Conservation (phyloP, 768 basidiomycete species). For the Russula compacta region DNA sequence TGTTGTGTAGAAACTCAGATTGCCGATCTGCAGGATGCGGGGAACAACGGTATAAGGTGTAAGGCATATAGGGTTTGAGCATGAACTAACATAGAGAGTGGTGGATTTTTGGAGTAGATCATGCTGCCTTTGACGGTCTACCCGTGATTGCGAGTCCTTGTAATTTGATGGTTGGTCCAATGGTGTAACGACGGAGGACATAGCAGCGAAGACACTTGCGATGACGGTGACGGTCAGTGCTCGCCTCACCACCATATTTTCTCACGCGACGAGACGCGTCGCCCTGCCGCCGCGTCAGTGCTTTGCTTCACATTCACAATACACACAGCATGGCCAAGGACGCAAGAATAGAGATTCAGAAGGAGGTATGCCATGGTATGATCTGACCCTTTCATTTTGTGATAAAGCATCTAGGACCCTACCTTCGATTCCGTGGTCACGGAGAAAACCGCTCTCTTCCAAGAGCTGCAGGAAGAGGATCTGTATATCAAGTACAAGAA, state of each 20-base stretch:
- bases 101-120: constrained; percentile 76
- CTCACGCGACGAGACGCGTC: constrained; percentile 14
- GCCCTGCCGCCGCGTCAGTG: constrained; percentile 17
- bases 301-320: constrained; percentile 1
- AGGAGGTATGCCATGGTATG: constrained; percentile 44
- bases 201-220: background rate
- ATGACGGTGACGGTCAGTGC: background rate
- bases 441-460: constrained; percentile 81
- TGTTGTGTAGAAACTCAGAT: constrained; percentile 89
- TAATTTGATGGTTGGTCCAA: constrained; percentile 96
- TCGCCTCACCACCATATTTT: background rate
- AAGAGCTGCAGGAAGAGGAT: constrained; percentile 84
- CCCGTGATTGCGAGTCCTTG: constrained; percentile 81
- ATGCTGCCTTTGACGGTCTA: constrained; percentile 72
- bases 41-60: background rate
- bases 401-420: constrained; percentile 52
- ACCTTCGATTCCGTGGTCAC: constrained; percentile 81
- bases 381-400: background rate
- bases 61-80: background rate
- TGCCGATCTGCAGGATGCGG: constrained; percentile 55
- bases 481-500: constrained; percentile 97
- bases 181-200: constrained; percentile 59
- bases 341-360: constrained; percentile 77
- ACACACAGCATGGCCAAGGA: constrained; percentile 59
- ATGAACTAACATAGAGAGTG: constrained; percentile 75